A percentile compares a stretch with the other conserved stretches of the same genome.
These are phyloP conservation scores for Suillus alpinus DNA, from an alignment of 768 basidiomycete species.

Conservation along the genomic window DNA sequence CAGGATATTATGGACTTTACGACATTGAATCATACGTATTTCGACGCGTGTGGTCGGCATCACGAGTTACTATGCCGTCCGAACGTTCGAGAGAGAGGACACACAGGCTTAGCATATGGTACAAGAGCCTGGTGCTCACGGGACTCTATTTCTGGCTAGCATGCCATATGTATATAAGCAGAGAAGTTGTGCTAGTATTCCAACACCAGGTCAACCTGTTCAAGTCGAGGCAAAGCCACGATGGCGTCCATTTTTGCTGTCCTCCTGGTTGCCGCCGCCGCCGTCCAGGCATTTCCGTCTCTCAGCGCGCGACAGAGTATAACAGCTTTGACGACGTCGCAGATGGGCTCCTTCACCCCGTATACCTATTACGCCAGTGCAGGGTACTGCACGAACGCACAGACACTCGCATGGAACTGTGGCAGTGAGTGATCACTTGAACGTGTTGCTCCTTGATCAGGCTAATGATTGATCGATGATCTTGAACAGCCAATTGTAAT, in stretches of 20 bases:
- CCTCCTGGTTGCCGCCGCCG: conserved; percentile 15
- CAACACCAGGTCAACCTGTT: not conserved
- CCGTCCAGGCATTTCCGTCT: conserved; percentile 16
- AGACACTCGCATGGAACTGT: conserved; percentile 50
- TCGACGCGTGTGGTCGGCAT: not conserved
- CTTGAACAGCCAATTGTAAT: conserved; percentile 40
- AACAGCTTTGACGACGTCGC: conserved; percentile 35
- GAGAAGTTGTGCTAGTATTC: not conserved
- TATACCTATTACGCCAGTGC: conserved; percentile 52
- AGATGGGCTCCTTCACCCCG: conserved; percentile 43
- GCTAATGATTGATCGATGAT: not conserved
- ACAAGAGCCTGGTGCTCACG: not conserved
- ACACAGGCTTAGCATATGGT: not conserved
- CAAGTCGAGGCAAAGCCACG: not conserved
- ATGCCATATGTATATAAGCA: not conserved
- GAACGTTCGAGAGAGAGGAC: not conserved
- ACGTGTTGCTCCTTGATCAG: not conserved
- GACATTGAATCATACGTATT: not conserved
- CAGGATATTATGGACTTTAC: too few species aligned
- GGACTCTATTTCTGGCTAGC: not conserved
- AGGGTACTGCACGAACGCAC: conserved; percentile 44
- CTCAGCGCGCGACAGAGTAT: conserved; percentile 37
- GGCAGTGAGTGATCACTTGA: conserved; percentile 40
- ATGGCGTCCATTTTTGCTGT: conserved; percentile 18
- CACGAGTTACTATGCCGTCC: not conserved